Evolutionary conservation across 1,139 yeast species (phyloP).

Genomic region (Diutina pseudorugosa): DNA sequence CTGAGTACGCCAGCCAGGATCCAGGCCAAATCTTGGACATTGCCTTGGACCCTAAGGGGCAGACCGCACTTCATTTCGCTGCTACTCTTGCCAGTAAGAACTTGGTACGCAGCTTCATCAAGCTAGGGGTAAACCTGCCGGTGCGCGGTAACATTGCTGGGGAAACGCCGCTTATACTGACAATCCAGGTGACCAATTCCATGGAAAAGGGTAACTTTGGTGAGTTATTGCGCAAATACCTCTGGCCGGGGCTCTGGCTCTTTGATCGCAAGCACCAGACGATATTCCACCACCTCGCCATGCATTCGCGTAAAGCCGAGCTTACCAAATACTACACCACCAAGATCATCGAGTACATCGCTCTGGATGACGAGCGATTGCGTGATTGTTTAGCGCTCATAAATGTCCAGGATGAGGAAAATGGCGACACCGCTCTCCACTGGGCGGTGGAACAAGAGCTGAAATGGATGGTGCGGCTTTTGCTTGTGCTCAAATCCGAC

Average conservation of each 20-base stretch:
- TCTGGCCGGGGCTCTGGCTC: conserved; percentile 28
- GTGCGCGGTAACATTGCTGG: conserved; percentile 30
- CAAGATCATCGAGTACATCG: conserved; percentile 45
- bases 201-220: conserved; percentile 33
- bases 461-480: conserved; percentile 65
- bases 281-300: conserved; percentile 26
- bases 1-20: conserved; percentile 5
- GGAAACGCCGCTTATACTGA: conserved; percentile 29
- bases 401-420: conserved; percentile 42
- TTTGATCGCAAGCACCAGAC: conserved; percentile 23
- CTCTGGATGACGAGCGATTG: neutral
- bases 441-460: conserved; percentile 86
- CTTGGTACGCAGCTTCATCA: conserved; percentile 25
- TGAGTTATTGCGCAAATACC: conserved; percentile 21
- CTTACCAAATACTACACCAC: conserved; percentile 57
- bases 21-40: conserved; percentile 15
- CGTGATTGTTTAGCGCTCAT: conserved; percentile 1
- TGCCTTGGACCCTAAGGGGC: conserved; percentile 29
- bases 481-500: conserved; percentile 82
- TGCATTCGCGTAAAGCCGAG: conserved; percentile 19
- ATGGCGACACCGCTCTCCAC: conserved; percentile 84
- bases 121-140: conserved; percentile 26
- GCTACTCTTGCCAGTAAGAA: conserved; percentile 29
- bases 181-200: conserved; percentile 31
- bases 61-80: conserved; percentile 36